Evolutionary conservation across 1,139 yeast genomes (phyloP), one percentile per base, ranked within the genome.

Genomic region (Sugiyamaella grinbergsii): DNA sequence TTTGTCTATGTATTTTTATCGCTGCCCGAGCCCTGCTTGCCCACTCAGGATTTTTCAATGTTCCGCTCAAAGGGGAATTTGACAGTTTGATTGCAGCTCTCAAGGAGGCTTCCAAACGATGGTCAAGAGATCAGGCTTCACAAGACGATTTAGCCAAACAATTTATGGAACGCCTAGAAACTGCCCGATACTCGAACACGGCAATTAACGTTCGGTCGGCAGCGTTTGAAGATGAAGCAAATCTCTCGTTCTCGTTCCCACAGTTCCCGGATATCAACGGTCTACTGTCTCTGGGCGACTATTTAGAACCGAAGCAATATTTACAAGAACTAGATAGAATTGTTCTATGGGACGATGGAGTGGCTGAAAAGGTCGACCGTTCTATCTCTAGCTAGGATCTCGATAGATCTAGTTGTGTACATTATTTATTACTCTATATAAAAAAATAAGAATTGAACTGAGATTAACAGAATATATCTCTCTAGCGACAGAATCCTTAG

Each of bases 1-100:
- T 59, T 45, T 52, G 59, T 16, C 49, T 59, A 16, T 58, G 62
- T 45, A 36, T 59, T 11, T 59, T 59, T 44, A 52, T 59, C 1
- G 53, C 60, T 18, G 63, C 59, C 1, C 51, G 61, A 13, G 52
- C 53, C n/a, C 47, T 60, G 8, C 39, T 60, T 2, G 52, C 63
- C 8, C 62, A 58, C 38, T 42, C 59, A 10, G 54, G 45, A 4
- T 55, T 50, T 11, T 49, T 52, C 24, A 45, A 49, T 5, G 44
- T 42, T 10, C 46, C 52, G 8, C 44, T 58, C 24, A 50, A 51
- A 2, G 38, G 54, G 1, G 54, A 58, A 28, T 56, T 61, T 33
- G 51, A 54, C 28, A 37, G 41, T 15, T 34, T 61, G 10, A 55
- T 58, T 3, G 45, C 45, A 6, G 37, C 55, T n/a, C 54, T 61